Evolutionary conservation across 805 yeast species (phyloP).

Genomic region (Lipomyces yamanashiensis): DNA sequence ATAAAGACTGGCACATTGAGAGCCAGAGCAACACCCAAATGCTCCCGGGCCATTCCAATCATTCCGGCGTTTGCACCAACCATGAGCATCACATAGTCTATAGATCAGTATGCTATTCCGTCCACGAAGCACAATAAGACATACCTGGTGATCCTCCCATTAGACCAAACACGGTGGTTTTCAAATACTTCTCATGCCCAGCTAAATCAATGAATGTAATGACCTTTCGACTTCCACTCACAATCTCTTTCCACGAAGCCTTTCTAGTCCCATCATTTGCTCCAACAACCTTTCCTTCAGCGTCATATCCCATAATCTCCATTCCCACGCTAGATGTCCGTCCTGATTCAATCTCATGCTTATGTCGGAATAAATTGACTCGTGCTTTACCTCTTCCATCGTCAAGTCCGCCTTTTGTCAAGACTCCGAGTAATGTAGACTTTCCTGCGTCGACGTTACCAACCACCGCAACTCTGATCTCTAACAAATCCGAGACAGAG

Average conservation of each 20-base stretch:
- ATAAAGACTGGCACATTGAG: conserved; percentile 35
- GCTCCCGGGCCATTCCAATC: conserved; percentile 38
- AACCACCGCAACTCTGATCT: conserved; percentile 37
- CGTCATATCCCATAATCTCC: conserved; percentile 38
- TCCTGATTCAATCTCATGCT: conserved; percentile 36
- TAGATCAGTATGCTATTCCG: not conserved
- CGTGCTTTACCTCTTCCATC: conserved; percentile 39
- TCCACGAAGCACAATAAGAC: not conserved
- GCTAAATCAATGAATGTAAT: conserved; percentile 37
- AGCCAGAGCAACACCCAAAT: conserved; percentile 36
- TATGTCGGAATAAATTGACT: conserved; percentile 35
- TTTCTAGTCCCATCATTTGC: conserved; percentile 31
- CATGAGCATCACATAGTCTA: conserved; percentile 37
- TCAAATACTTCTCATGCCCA: conserved; percentile 37
- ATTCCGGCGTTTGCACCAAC: conserved; percentile 39
- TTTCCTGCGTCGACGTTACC: conserved; percentile 39
- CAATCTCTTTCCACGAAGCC: conserved; percentile 36
- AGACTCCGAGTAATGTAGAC: conserved; percentile 35
- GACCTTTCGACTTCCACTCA: conserved; percentile 30
- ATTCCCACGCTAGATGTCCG: conserved; percentile 38
- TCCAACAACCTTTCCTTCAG: conserved; percentile 27
- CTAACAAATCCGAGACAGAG: conserved; percentile 31
- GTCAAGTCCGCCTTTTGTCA: conserved; percentile 37
- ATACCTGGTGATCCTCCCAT: conserved; percentile 37
- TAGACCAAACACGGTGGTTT: conserved; percentile 36